Evolutionary conservation across 306 rosid species (phyloP).

Genomic region (Cucurbita moschata): DNA sequence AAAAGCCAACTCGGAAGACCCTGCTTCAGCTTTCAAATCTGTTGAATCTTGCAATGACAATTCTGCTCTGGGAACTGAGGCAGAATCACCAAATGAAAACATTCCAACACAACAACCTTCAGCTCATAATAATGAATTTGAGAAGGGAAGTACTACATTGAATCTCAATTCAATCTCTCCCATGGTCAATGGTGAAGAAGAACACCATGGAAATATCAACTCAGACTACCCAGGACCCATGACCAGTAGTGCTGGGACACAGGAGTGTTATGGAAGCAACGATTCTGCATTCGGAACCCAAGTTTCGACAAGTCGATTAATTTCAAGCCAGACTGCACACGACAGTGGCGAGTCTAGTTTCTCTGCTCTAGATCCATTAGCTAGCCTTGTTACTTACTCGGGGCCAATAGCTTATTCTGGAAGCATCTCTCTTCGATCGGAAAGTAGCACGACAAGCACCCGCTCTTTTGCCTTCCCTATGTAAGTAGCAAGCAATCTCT

Average conservation of each 20-base stretch:
- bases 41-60: not conserved
- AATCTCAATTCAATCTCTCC: slow-evolving; percentile 18
- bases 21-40: slow-evolving; percentile 8
- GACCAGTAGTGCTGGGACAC: not conserved
- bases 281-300: not conserved
- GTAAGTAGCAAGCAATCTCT: slow-evolving; percentile 13
- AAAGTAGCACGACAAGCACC: slow-evolving; percentile 89
- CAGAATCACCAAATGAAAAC: slow-evolving; percentile 12
- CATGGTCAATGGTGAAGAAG: slow-evolving; percentile 10
- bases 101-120: not conserved
- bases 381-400: slow-evolving; percentile 41
- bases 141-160: slow-evolving; percentile 15
- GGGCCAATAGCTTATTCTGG: slow-evolving; percentile 69
- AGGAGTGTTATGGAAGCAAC: not conserved
- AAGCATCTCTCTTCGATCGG: slow-evolving; percentile 76
- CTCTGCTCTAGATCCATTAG: slow-evolving; percentile 31
- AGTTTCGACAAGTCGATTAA: not conserved
- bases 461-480: slow-evolving; percentile 91
- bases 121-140: slow-evolving; percentile 11
- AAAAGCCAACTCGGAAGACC: not conserved
- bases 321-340: not conserved
- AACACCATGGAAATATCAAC: slow-evolving; percentile 8
- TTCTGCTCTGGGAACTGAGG: not conserved
- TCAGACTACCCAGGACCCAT: not conserved
- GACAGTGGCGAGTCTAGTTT: slow-evolving; percentile 31